These are phyloP conservation scores for Diaporthe caulivora DNA, from an alignment of 2,329 filamentous ascomycete genomes.

Conservation along the genomic window DNA sequence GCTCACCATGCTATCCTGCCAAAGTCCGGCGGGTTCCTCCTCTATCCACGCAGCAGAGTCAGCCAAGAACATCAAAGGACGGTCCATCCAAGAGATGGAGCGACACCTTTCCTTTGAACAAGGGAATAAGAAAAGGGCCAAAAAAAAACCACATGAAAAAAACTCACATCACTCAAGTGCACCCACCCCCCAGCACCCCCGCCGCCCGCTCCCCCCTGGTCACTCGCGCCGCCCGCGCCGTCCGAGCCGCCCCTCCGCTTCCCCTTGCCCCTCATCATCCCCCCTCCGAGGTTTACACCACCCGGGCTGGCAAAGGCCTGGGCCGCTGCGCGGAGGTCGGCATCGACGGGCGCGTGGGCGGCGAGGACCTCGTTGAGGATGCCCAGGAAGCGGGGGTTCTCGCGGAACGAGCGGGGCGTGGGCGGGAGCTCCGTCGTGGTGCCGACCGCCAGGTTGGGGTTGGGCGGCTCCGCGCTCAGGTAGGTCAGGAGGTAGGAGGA, in stretches of 20 bases:
- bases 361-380: conserved; percentile 70
- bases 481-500: conserved; percentile 67
- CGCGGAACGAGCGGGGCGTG: conserved; percentile 69
- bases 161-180: conserved; percentile 69
- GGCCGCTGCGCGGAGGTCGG: conserved; percentile 67
- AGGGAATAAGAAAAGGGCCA: not conserved
- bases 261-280: conserved; percentile 54
- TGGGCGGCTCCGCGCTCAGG: conserved; percentile 66
- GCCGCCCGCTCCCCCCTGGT: conserved; percentile 72
- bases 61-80: not conserved
- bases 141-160: not conserved
- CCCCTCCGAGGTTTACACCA: conserved; percentile 64
- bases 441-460: conserved; percentile 67
- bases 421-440: conserved; percentile 70
- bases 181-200: conserved; percentile 72
- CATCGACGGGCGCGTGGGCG: conserved; percentile 68
- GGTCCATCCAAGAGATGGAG: too few relatives aligned
- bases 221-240: conserved; percentile 65
- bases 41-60: conserved; percentile 36
- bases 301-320: conserved; percentile 71
- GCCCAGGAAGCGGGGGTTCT: conserved; percentile 70
- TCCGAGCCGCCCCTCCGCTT: conserved; percentile 63
- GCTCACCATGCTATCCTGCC: conserved; percentile 71
- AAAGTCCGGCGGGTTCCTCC: conserved; percentile 74
- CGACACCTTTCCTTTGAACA: too few relatives aligned